Evolutionary conservation across 768 basidiomycete genomes (phyloP), one percentile per base, ranked within the genome.

Genomic region (Hericium erinaceus): DNA sequence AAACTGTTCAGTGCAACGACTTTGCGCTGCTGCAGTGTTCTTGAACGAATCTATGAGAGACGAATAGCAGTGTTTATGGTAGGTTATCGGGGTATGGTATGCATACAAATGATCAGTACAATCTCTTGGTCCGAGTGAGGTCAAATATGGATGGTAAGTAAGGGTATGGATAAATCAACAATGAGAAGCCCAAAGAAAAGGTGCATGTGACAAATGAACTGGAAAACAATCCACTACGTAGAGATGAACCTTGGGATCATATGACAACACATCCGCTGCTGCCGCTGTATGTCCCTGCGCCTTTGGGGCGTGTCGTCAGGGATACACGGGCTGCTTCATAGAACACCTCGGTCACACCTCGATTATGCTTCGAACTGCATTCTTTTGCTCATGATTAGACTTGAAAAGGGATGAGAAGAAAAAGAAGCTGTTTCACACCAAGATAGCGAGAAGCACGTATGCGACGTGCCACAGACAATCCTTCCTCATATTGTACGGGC

Each of bases 281-380:
- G 12, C 44, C 44, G 15, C 44, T 46, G 39, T 67, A 67, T 46
- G 78, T 78, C 22, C 74, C 74, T 38, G 84, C 69, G 8, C 85
- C 83, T 68, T 83, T 88, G n/a, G 85, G 72, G 48, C 86, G 79
- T 22, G 87, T 86, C 60, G 80, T 83, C 57, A 94, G 71, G 26
- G 91, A 89, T 11, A 92, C 90, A 2, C 91, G 83, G 0, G 91
- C 92, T 5, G 90, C 89, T 68, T 98, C 95, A 63, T 89, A 81
- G 66, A 98, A 94, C 9, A 95, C 93, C 68, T 98, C 95, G 28
- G 82, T 78, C 11, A 98, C 94, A 4, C 95, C 95, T 51, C 95
- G 83, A 64, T 97, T 95, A 66, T 95, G 93, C 71, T 98, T 98
- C 8, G 95, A 94, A 61, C 93, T 95, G 68, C 95, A 98, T 77